A percentile compares a stretch with the other conserved stretches of the same genome.
These are phyloP conservation scores for Theileria sp. DNA, from an alignment of 169 alveolate species.

Conservation along the genomic window DNA sequence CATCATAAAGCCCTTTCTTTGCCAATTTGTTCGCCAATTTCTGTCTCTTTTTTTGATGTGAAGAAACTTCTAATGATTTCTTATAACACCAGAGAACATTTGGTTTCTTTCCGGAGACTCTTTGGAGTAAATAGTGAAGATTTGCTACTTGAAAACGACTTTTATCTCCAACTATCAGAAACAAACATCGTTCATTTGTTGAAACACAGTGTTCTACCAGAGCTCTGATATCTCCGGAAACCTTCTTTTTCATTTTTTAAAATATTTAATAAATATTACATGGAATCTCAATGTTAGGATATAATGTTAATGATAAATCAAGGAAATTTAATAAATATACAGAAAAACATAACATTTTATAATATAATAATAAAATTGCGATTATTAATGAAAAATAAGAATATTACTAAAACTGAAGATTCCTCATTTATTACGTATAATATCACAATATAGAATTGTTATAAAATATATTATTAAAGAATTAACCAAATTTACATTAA, in stretches of 20 bases:
- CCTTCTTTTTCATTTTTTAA: constrained; percentile 89
- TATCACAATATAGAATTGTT: neutral
- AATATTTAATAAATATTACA: neutral
- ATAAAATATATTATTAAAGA: neutral
- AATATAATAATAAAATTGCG: neutral
- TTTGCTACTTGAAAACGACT: constrained; percentile 94
- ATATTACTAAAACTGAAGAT: neutral
- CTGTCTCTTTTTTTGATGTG: constrained; percentile 93
- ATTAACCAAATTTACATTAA: neutral
- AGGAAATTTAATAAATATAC: neutral
- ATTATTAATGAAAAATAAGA: neutral
- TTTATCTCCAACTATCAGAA: constrained; percentile 95
- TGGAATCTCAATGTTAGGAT: neutral
- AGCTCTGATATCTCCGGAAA: constrained; percentile 89
- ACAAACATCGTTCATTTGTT: constrained; percentile 89
- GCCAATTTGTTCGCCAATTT: constrained; percentile 90
- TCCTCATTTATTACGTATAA: neutral
- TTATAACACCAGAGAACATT: constrained; percentile 98
- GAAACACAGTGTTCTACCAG: constrained; percentile 91
- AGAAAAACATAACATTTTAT: neutral
- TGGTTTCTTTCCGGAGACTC: constrained; percentile 79
- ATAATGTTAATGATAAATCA: neutral
- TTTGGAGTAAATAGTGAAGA: constrained; percentile 79
- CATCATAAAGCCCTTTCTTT: constrained; percentile 90
- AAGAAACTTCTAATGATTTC: constrained; percentile 95